Evolutionary conservation across 108 stramenopile species (phyloP).

Genomic region (Cyclotella baltica): DNA sequence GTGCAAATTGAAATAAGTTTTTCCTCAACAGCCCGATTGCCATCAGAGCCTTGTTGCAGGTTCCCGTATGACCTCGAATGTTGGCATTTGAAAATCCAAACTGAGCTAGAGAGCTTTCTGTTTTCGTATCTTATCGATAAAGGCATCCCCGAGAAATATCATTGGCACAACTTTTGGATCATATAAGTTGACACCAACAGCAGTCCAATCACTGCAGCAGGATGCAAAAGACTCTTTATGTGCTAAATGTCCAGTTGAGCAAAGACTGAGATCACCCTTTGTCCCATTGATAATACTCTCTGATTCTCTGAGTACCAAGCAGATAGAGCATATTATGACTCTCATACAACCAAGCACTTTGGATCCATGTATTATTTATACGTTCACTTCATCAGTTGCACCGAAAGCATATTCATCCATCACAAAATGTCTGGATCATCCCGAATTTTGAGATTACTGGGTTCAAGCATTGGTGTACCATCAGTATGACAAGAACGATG

Average conservation of each 20-base stretch:
- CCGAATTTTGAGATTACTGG: conserved; percentile 7
- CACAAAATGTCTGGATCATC: conserved; percentile 1
- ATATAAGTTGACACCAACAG: background rate
- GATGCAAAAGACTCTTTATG: background rate
- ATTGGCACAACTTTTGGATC: background rate
- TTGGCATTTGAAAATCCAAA: too few relatives aligned
- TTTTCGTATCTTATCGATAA: background rate
- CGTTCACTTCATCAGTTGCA: background rate
- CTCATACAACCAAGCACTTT: background rate
- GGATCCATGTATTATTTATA: too few relatives aligned
- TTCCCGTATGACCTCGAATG: too few relatives aligned
- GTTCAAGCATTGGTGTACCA: background rate
- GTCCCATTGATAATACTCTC: background rate
- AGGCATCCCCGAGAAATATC: background rate
- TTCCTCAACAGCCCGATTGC: too few relatives aligned
- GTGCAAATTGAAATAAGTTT: too few relatives aligned
- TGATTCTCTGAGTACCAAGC: background rate
- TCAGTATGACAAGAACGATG: conserved; percentile 16
- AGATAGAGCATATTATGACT: background rate
- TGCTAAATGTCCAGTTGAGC: background rate
- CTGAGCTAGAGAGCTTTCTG: too few relatives aligned
- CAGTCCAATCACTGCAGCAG: conserved; percentile 5
- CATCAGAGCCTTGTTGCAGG: too few relatives aligned
- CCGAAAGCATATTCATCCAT: background rate
- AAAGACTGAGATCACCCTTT: background rate